Evolutionary conservation across 805 yeast genomes (phyloP).

Genomic region (Metschnikowia henanensis): DNA sequence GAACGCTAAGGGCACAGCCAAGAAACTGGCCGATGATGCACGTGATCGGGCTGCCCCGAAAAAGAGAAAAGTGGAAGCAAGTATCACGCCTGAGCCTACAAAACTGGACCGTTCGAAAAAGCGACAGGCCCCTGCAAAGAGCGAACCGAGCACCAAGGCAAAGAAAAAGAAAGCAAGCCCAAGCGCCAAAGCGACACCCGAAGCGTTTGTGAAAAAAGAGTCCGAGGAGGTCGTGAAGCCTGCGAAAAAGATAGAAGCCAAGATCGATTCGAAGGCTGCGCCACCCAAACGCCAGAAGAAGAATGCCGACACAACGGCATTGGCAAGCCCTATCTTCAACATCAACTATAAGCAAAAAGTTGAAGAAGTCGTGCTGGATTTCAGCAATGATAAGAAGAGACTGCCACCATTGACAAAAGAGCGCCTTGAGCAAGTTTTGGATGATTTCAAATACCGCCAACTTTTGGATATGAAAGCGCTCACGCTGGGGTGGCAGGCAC

Average conservation of each 20-base stretch:
- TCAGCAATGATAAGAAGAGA: slow-evolving; percentile 23
- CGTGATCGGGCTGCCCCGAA: not conserved
- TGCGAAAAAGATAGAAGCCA: slow-evolving; percentile 1
- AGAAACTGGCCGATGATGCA: not conserved
- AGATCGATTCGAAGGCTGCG: not conserved
- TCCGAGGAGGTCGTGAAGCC: slow-evolving; percentile 1
- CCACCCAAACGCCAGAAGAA: slow-evolving; percentile 13
- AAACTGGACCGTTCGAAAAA: not conserved
- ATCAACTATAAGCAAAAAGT: slow-evolving; percentile 17
- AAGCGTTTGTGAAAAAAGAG: slow-evolving; percentile 1
- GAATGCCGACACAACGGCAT: slow-evolving; percentile 13
- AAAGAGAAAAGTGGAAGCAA: slow-evolving; percentile 1
- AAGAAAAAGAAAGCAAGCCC: slow-evolving; percentile 2
- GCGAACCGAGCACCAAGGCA: not conserved
- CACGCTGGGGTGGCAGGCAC: slow-evolving; percentile 14
- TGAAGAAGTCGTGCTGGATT: slow-evolving; percentile 1
- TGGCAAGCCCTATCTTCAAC: slow-evolving; percentile 23
- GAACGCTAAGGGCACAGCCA: not conserved
- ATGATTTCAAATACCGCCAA: slow-evolving; percentile 17
- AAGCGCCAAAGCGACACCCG: not conserved
- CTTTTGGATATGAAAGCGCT: slow-evolving; percentile 27
- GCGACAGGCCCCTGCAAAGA: slow-evolving; percentile 3
- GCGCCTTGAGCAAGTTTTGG: slow-evolving; percentile 2
- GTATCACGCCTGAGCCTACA: slow-evolving; percentile 1
- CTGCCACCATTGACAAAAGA: slow-evolving; percentile 18